These are phyloP conservation scores for Prosopis cineraria DNA, from an alignment of 306 rosid genomes.

Conservation along the genomic window DNA sequence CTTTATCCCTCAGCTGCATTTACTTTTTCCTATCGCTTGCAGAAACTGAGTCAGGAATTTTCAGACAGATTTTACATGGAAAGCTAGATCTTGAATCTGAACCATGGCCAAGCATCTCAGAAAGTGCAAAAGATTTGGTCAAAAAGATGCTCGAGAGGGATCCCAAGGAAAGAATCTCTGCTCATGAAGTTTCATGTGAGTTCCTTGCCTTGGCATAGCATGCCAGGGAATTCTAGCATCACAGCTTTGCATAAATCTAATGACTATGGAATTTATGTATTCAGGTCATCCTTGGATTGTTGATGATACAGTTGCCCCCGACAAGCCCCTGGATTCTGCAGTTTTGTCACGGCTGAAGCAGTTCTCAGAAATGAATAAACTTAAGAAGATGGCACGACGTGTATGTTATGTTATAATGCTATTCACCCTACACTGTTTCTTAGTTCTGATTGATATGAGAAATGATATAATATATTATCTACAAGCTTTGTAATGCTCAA, in stretches of 20 bases:
- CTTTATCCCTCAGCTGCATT: constrained; percentile 22
- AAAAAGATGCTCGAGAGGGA: constrained; percentile 72
- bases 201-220: constrained; percentile 33
- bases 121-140: constrained; percentile 80
- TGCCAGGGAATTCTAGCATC: constrained; percentile 18
- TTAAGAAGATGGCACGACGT: constrained; percentile 89
- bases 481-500: not conserved
- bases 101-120: constrained; percentile 93
- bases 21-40: constrained; percentile 36
- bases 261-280: constrained; percentile 30
- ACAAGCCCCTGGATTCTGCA: constrained; percentile 87
- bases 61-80: constrained; percentile 74
- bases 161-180: constrained; percentile 69
- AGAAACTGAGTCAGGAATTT: constrained; percentile 86
- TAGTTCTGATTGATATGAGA: constrained; percentile 26
- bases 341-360: constrained; percentile 86
- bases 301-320: constrained; percentile 83
- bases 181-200: constrained; percentile 89
- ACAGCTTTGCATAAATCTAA: constrained; percentile 28
- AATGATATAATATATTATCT: constrained; percentile 6
- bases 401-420: constrained; percentile 44
- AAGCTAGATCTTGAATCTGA: constrained; percentile 75
- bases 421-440: not conserved
- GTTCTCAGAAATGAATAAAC: constrained; percentile 89
- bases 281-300: constrained; percentile 91